Percentiles rank a stretch among this genome's conserved stretches.
These are phyloP conservation scores for Botrytis pseudocinerea DNA, from an alignment of 2,329 filamentous ascomycete species.

Conservation along the genomic window DNA sequence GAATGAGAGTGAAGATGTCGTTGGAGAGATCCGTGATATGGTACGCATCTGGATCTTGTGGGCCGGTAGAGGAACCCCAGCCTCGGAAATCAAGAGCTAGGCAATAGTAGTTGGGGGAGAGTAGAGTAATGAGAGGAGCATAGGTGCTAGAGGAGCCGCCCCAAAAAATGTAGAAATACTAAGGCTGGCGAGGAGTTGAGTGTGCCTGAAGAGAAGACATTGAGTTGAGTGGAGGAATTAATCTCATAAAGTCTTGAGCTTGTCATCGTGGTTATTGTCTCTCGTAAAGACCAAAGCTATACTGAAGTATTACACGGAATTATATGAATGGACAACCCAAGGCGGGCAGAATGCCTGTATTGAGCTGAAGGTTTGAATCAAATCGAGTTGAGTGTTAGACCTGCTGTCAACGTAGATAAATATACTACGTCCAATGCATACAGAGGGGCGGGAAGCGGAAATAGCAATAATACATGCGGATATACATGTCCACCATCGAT, in stretches of 20 bases:
- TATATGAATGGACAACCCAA: not conserved
- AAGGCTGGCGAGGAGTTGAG: conserved; percentile 21
- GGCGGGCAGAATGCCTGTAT: not conserved
- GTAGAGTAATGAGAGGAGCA: conserved; percentile 28
- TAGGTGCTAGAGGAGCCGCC: conserved; percentile 43
- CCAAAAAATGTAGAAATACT: conserved; percentile 45
- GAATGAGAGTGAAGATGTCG: conserved; percentile 34
- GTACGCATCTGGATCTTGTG: conserved; percentile 36
- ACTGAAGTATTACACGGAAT: not conserved
- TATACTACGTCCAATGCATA: not conserved
- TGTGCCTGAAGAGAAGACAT: conserved; percentile 19
- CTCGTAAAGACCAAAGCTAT: not conserved
- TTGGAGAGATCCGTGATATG: conserved; percentile 37
- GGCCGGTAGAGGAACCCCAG: conserved; percentile 43
- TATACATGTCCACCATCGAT: conserved; percentile 4
- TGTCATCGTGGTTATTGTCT: not conserved
- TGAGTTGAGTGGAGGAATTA: conserved; percentile 17
- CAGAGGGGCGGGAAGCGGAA: not conserved
- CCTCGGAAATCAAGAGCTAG: conserved; percentile 43
- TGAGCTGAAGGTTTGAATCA: not conserved
- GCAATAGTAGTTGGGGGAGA: conserved; percentile 29
- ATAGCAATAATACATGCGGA: not conserved
- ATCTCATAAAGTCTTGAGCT: conserved; percentile 4
- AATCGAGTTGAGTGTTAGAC: not conserved
- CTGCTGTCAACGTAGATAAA: not conserved